Conservation (phyloP, 2,329 filamentous ascomycete genomes). For the Lachnellula hyalina region DNA sequence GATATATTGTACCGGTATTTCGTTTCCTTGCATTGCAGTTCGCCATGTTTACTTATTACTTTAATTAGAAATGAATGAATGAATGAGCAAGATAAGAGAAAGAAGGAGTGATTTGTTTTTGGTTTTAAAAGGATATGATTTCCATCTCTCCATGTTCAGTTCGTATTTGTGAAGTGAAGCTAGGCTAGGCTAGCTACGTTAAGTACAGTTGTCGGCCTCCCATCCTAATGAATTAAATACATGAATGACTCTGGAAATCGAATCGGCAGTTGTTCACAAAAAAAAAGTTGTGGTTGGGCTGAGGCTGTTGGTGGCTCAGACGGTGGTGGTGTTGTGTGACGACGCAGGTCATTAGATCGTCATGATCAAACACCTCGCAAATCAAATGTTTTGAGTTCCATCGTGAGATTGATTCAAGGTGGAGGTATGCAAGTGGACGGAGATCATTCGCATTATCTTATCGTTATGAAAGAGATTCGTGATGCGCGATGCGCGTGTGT, state of each 20-base stretch:
- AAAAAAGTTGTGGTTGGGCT: not conserved
- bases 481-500: not conserved
- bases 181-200: not conserved
- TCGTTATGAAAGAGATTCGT: not conserved
- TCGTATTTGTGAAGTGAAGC: not conserved
- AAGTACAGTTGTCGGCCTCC: not conserved
- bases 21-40: no score
- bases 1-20: no score
- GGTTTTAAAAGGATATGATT: not conserved
- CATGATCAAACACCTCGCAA: not conserved
- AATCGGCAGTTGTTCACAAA: not conserved
- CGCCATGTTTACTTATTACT: no score
- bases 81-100: not conserved
- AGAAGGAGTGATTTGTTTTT: not conserved
- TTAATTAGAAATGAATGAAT: not conserved
- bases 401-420: not conserved
- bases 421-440: not conserved
- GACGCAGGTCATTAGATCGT: not conserved
- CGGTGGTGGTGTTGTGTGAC: not conserved
- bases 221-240: not conserved
- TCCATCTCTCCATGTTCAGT: not conserved
- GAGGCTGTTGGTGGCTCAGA: not conserved
- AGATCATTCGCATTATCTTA: not conserved
- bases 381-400: not conserved
- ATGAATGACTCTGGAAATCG: not conserved